Evolutionary conservation across 1,284 basidiomycete genomes (phyloP), one percentile per base, ranked within the genome.

Genomic region (Vanrija sp.): DNA sequence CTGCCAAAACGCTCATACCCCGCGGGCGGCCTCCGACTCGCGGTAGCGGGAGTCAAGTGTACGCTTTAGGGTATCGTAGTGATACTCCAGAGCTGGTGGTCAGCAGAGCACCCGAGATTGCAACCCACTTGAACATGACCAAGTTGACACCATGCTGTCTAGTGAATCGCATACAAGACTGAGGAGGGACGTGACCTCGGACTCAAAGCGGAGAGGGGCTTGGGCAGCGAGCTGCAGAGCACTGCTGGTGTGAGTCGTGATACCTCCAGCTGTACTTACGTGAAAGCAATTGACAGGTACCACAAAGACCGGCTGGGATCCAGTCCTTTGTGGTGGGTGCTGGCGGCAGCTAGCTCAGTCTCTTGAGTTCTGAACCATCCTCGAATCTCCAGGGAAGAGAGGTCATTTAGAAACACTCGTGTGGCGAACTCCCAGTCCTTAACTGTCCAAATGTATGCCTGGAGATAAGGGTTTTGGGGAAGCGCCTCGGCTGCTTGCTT

Each of bases 391-490:
- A 26, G 14, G 29, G 21, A 26, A n/a, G 54, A 43, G 21, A 57
- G 43, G 38, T 57, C 53, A 14, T 54, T 49, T 5, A 58, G 21
- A 34, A 50, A 34, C 12, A 48, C 51, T 6, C 57, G 40, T 3
- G 49, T 54, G 2, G 54, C 51, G 10, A 58, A 44, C 3, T 60
- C 52, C 65, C 65, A 66, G 18, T 71, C 65, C 14, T 48, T 49
- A 8, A 66, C 62, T 28, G 65, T 63, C 63, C 67, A 65, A 46
- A 57, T 48, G 43, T 65, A 63, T 12, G 34, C 34, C 34, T 34
- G 34, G 5, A 34, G 10, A 12, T 12, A 34, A 2, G 34, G 34
- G 10, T 34, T 14, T 2, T 34, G 34, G 34, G 34, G 34, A 34
- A 34, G 34, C 34, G 5, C 5, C 34, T 34, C 34, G 34, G 34